phyloP scores from a whole-genome alignment of 768 basidiomycete genomes.

The Mycena haematopus region DNA sequence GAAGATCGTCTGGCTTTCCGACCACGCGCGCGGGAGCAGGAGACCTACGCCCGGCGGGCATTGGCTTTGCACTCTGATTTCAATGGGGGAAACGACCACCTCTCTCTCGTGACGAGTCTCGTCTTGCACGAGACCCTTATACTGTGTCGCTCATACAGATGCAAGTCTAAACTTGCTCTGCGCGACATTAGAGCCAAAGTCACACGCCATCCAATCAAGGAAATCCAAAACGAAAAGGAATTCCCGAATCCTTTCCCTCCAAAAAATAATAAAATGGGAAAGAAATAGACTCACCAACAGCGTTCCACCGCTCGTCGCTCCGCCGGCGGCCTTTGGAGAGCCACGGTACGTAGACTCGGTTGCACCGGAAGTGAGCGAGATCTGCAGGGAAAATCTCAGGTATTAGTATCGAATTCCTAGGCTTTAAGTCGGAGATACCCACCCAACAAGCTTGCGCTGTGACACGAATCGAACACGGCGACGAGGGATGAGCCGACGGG shows the following conservation, averaged over 20 bases:
- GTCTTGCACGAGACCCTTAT: too few relatives aligned
- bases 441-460: constrained; percentile 50
- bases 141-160: too few relatives aligned
- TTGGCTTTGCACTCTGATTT: too few relatives aligned
- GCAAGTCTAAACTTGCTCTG: too few relatives aligned
- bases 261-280: not conserved
- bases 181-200: too few relatives aligned
- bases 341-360: constrained; percentile 56
- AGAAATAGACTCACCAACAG: constrained; percentile 35
- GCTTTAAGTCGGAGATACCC: constrained; percentile 7
- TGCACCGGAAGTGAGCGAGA: constrained; percentile 50
- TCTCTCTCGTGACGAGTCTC: too few relatives aligned
- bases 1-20: too few relatives aligned
- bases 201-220: too few relatives aligned
- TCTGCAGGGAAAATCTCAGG: constrained; percentile 34
- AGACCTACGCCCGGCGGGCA: not conserved
- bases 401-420: not conserved
- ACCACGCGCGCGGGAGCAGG: not conserved
- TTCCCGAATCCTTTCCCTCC: not conserved
- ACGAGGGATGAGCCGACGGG: constrained; percentile 45
- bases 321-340: constrained; percentile 47
- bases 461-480: constrained; percentile 48
- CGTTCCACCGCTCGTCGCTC: constrained; percentile 42
- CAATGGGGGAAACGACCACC: too few relatives aligned
- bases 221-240: too few relatives aligned